Evolutionary conservation across 208 protist genomes (phyloP).

Genomic region (Wallacemonas sp.): DNA sequence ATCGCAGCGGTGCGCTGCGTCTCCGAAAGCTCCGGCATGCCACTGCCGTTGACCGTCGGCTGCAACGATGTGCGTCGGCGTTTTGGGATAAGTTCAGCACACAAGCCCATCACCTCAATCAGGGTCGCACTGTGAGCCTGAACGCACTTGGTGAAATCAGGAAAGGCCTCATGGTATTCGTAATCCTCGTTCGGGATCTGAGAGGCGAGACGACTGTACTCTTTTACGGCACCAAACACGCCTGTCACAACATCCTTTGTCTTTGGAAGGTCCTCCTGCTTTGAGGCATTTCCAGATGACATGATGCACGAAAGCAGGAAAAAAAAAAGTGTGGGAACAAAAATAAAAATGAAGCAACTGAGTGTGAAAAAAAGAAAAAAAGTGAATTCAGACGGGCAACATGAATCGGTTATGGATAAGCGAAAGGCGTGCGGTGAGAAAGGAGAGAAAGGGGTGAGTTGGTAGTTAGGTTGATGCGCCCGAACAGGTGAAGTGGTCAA

Average conservation of each 20-base stretch:
- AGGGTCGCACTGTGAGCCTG: constrained; percentile 54
- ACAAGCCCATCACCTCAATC: constrained; percentile 66
- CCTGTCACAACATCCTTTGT: constrained; percentile 62
- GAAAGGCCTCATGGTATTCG: constrained; percentile 85
- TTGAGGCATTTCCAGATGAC: background rate
- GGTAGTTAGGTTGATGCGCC: too few relatives aligned
- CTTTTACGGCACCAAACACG: constrained; percentile 66
- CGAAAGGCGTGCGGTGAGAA: too few relatives aligned
- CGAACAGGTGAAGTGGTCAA: too few relatives aligned
- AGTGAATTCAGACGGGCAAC: constrained; percentile 3
- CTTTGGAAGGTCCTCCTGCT: constrained; percentile 29
- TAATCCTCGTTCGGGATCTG: constrained; percentile 74
- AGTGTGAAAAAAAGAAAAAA: constrained; percentile 19
- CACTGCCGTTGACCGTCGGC: constrained; percentile 12
- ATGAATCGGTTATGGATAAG: too few relatives aligned
- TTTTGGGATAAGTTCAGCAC: constrained; percentile 63
- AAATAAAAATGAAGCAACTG: constrained; percentile 21
- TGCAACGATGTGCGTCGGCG: constrained; percentile 47
- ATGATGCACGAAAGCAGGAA: constrained; percentile 16
- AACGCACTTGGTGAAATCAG: constrained; percentile 67
- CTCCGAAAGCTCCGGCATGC: constrained; percentile 35
- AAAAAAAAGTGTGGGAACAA: constrained; percentile 10
- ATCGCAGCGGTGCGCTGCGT: constrained; percentile 65
- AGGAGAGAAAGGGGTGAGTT: too few relatives aligned
- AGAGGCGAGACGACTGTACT: constrained; percentile 60